Conservation (phyloP, 352 stramenopile genomes). For the Thalassiosira hispida region DNA sequence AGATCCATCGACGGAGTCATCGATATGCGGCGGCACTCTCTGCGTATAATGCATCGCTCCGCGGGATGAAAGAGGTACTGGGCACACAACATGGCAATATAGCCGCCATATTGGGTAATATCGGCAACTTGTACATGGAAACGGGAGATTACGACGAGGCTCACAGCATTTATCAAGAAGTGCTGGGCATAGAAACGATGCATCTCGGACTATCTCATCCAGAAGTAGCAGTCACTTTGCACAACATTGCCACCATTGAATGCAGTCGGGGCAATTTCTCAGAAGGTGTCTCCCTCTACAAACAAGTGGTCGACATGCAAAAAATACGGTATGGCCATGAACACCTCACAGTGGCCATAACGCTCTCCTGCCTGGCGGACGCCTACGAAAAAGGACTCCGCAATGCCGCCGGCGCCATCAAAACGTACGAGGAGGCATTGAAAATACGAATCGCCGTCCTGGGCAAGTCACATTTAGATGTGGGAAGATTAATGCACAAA, state of each 20-base stretch:
- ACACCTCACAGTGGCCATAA: conserved; percentile 70
- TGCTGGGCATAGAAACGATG: conserved; percentile 81
- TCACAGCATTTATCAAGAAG: conserved; percentile 81
- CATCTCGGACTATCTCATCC: conserved; percentile 79
- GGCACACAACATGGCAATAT: conserved; percentile 75
- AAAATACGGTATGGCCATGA: conserved; percentile 75
- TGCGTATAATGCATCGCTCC: conserved; percentile 71
- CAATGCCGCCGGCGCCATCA: conserved; percentile 65
- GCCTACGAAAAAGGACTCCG: conserved; percentile 79
- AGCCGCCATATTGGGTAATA: conserved; percentile 82
- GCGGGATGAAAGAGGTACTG: conserved; percentile 79
- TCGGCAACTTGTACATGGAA: conserved; percentile 85
- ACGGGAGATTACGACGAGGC: conserved; percentile 78
- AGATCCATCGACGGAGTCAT: conserved; percentile 66
- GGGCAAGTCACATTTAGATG: conserved; percentile 72
- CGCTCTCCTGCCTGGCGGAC: conserved; percentile 75
- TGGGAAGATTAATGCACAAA: conserved; percentile 80
- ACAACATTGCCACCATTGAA: conserved; percentile 86
- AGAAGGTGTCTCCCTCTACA: conserved; percentile 72
- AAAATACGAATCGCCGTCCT: conserved; percentile 59
- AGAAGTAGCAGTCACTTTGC: conserved; percentile 80
- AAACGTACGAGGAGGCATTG: conserved; percentile 73
- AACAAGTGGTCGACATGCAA: conserved; percentile 77
- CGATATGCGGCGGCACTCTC: conserved; percentile 67
- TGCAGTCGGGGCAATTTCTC: conserved; percentile 71